Conservation (phyloP, 805 yeast genomes). For the Ogataea philodendri region DNA sequence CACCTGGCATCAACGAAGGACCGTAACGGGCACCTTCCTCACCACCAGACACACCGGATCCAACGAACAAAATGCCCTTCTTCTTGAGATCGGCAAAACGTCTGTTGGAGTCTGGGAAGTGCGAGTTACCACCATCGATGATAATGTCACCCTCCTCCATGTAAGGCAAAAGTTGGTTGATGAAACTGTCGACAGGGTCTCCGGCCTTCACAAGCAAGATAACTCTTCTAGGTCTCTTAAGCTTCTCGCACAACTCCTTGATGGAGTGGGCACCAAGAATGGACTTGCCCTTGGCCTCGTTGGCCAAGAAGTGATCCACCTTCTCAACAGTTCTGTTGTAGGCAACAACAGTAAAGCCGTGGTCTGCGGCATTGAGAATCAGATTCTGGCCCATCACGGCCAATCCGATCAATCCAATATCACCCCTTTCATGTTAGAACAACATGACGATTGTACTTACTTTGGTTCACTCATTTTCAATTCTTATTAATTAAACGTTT, state of each 20-base stretch:
- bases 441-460: constrained; percentile 8
- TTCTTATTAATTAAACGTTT: constrained; percentile 4
- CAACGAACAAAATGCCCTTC: constrained; percentile 89
- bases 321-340: constrained; percentile 96
- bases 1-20: constrained; percentile 99
- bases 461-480: constrained; percentile 18
- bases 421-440: constrained; percentile 57
- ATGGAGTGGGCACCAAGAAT: constrained; percentile 94
- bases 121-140: constrained; percentile 99
- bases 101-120: constrained; percentile 98
- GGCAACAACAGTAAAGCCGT: constrained; percentile 96
- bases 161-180: constrained; percentile 82
- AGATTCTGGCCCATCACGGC: constrained; percentile 99
- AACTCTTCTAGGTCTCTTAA: constrained; percentile 97
- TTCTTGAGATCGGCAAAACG: constrained; percentile 84
- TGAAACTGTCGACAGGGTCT: constrained; percentile 87
- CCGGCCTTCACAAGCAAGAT: constrained; percentile 96
- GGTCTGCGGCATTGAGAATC: constrained; percentile 97
- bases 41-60: constrained; percentile 99
- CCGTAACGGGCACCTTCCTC: constrained; percentile 99
- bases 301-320: constrained; percentile 89
- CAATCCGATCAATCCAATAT: constrained; percentile 97
- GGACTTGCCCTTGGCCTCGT: constrained; percentile 97
- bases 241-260: constrained; percentile 79
- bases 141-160: constrained; percentile 96